These are phyloP conservation scores for Ceratorhiza oryzae-sativae DNA, from an alignment of 1,284 basidiomycete species.

Conservation along the genomic window DNA sequence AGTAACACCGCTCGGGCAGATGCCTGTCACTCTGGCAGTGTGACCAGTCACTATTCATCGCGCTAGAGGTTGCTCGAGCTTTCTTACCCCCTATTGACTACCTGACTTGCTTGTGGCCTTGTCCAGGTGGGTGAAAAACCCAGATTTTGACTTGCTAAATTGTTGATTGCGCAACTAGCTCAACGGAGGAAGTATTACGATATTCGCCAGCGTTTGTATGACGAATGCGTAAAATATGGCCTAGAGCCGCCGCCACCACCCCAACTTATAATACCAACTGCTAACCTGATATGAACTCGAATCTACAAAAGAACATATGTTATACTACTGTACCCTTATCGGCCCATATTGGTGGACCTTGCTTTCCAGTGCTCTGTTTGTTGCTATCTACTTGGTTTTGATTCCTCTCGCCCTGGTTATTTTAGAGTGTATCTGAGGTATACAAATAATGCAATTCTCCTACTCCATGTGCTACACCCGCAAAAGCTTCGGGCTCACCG, in stretches of 20 bases:
- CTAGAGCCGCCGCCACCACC: constrained; percentile 50
- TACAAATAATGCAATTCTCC: not conserved
- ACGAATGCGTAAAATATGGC: constrained; percentile 60
- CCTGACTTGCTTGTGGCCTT: constrained; percentile 72
- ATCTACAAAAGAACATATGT: not conserved
- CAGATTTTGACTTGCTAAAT: not conserved
- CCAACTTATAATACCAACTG: constrained; percentile 37
- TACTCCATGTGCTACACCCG: not conserved
- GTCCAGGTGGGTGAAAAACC: constrained; percentile 57
- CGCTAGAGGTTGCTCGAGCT: constrained; percentile 69
- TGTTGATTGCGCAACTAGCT: constrained; percentile 51
- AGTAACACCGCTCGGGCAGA: constrained; percentile 51
- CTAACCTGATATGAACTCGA: constrained; percentile 15
- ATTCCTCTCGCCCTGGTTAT: not conserved
- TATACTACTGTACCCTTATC: not conserved
- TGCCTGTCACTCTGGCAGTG: constrained; percentile 67
- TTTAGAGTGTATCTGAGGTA: not conserved
- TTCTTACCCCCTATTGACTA: constrained; percentile 69
- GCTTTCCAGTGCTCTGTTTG: not conserved
- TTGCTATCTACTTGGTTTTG: not conserved
- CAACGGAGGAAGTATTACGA: constrained; percentile 59
- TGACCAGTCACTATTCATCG: constrained; percentile 65
- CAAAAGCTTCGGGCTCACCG: not conserved
- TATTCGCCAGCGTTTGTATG: constrained; percentile 58
- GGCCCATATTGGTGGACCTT: not conserved